Conservation (phyloP, 2,329 filamentous ascomycete genomes). For the Madurella fahalii region DNA sequence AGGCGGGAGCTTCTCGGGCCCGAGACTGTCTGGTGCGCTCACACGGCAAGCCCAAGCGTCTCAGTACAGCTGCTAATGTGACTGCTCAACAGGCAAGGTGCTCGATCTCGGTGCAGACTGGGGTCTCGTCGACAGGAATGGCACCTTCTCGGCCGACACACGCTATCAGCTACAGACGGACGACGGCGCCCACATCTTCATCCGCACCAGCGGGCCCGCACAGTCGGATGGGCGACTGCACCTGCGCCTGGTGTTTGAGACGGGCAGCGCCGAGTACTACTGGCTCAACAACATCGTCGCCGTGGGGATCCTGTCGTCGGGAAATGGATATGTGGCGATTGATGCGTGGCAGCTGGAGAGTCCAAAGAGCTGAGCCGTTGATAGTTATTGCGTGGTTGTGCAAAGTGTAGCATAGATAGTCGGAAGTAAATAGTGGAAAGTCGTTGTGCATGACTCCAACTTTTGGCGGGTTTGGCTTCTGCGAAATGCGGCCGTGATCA, state of each 20-base stretch:
- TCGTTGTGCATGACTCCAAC: too few species aligned
- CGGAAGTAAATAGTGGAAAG: too few species aligned
- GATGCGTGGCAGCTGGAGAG: constrained; percentile 30
- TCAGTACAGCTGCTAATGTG: not conserved
- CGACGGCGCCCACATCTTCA: constrained; percentile 31
- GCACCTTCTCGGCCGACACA: constrained; percentile 30
- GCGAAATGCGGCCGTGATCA: too few species aligned
- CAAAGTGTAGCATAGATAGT: too few species aligned
- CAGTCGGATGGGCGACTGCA: constrained; percentile 27
- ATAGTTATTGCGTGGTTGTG: too few species aligned
- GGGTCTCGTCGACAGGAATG: constrained; percentile 26
- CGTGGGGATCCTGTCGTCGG: constrained; percentile 26
- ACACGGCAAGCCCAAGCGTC: not conserved
- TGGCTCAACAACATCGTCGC: constrained; percentile 33
- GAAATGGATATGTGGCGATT: constrained; percentile 22
- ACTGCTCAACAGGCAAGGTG: constrained; percentile 23
- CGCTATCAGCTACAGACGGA: constrained; percentile 31
- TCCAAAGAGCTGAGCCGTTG: not conserved
- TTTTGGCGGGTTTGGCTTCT: too few species aligned
- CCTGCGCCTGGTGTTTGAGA: constrained; percentile 28
- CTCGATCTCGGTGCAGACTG: constrained; percentile 31
- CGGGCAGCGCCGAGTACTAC: constrained; percentile 28
- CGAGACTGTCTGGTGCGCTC: constrained; percentile 23
- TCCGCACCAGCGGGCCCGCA: constrained; percentile 29
- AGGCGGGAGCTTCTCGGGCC: constrained; percentile 28